phyloP scores from a whole-genome alignment of 139 green algal genomes.

The Tetradesmus obliquus region DNA sequence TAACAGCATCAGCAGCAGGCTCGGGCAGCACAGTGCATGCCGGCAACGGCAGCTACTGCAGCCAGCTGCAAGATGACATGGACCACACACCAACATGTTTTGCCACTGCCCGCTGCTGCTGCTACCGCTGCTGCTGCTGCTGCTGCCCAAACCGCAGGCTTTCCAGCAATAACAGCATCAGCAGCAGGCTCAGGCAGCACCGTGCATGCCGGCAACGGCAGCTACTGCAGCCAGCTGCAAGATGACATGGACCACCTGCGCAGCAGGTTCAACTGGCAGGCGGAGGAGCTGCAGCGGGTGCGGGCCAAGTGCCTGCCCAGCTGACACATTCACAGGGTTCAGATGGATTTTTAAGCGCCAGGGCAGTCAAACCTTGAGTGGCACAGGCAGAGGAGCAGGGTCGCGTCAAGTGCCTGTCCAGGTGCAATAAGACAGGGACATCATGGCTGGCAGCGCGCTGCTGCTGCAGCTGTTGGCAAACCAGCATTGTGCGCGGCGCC shows the following conservation, averaged over 20 bases:
- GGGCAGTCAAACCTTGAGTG: too few species aligned
- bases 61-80: slow-evolving; percentile 59
- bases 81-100: neutral
- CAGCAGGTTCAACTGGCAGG: slow-evolving; percentile 52
- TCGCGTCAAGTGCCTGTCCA: too few species aligned
- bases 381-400: too few species aligned
- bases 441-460: too few species aligned
- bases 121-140: neutral
- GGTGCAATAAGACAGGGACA: too few species aligned
- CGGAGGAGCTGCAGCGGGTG: slow-evolving; percentile 58
- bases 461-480: too few species aligned
- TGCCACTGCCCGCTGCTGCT: neutral
- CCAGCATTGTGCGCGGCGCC: too few species aligned
- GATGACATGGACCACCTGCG: slow-evolving; percentile 61
- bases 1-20: neutral
- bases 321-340: too few species aligned
- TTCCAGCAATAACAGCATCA: neutral
- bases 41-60: neutral
- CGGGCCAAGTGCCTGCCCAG: slow-evolving; percentile 61
- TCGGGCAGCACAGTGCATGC: neutral
- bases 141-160: neutral
- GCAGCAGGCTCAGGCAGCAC: neutral
- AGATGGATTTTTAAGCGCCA: too few species aligned
- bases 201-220: neutral
- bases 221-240: slow-evolving; percentile 46